phyloP scores from a whole-genome alignment of 2,329 filamentous ascomycete species.

The Elsinoe australis region DNA sequence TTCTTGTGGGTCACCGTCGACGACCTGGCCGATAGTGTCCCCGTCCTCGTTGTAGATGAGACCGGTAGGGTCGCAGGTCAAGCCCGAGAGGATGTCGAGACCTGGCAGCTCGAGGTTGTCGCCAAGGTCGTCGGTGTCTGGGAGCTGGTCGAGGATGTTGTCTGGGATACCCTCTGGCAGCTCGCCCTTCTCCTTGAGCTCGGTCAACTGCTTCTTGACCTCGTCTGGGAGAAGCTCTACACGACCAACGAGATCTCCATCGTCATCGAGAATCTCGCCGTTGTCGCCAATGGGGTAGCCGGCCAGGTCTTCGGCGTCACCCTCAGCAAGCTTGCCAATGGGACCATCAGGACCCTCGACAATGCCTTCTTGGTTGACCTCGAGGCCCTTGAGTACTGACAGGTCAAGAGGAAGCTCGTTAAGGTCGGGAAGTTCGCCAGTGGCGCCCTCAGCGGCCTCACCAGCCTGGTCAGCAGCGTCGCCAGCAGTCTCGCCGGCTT shows the following conservation, averaged over 20 bases:
- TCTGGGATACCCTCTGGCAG: slow-evolving; percentile 30
- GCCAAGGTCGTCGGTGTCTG: slow-evolving; percentile 28
- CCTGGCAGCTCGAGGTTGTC: slow-evolving; percentile 35
- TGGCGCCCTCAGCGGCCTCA: slow-evolving; percentile 26
- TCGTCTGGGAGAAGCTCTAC: slow-evolving; percentile 43
- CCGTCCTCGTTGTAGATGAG: slow-evolving; percentile 46
- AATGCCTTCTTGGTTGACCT: slow-evolving; percentile 48
- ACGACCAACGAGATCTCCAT: slow-evolving; percentile 48
- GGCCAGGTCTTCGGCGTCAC: slow-evolving; percentile 45
- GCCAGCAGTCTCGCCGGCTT: slow-evolving; percentile 17
- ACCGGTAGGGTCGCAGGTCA: slow-evolving; percentile 41
- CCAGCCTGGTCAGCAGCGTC: slow-evolving; percentile 18
- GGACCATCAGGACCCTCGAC: slow-evolving; percentile 45
- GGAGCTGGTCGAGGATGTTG: slow-evolving; percentile 29
- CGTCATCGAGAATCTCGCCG: slow-evolving; percentile 49
- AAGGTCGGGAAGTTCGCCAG: slow-evolving; percentile 27
- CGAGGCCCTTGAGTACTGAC: slow-evolving; percentile 42
- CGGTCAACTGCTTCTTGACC: slow-evolving; percentile 36
- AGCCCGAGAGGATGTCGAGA: slow-evolving; percentile 41
- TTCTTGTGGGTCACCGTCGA: slow-evolving; percentile 42
- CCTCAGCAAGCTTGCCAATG: slow-evolving; percentile 44
- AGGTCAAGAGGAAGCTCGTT: slow-evolving; percentile 39
- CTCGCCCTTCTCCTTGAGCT: slow-evolving; percentile 33
- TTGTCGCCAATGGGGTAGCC: slow-evolving; percentile 48
- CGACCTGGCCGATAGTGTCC: slow-evolving; percentile 42